Base-by-base conservation (phyloP, 495 filamentous ascomycete species). In the Podospora sp. region DNA sequence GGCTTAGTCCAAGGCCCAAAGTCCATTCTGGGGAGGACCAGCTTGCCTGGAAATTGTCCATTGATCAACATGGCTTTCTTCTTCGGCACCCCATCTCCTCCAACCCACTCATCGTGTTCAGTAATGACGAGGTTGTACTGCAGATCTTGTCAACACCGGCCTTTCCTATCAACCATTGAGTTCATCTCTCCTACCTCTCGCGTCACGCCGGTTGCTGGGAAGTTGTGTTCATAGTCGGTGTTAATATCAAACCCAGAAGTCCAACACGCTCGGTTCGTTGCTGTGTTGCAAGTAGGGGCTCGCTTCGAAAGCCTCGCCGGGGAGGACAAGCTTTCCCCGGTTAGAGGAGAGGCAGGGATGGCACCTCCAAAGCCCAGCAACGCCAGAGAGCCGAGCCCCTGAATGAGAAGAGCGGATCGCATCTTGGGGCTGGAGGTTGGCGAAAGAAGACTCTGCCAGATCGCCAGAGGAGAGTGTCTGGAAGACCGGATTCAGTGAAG, bases 41-140 rank as follows among this genome's bases (percentile, higher is more conserved):
- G 29, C 29, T 7, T n/a, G 25, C 63, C 63, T 2, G 63, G 63
- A 21, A 65, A 65, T 40, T 58, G 27, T 1, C 62, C 63, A 21
- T 65, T 65, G 63, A 65, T 49, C 6, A 65, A 33, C 63, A 65
- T 65, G 11, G 63, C 63, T 33, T 65, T 65, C 21, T 65, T 65
- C 50, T 65, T 65, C 4, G 22, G 22, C n/a, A 65, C 21, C 11
- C 63, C 63, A 49, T 65, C 63, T 2, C 63, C 63, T 1, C 63
- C 51, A 35, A 65, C 52, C 63, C 63, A 65, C 21, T 65, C 56
- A 50, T 65, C 63, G 16, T 65, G 63, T 29, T 65, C 63, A 18
- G 63, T 65, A 18, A 65, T 56, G 63, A 65, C 33, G 7, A 62
- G 25, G 14, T 62, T 62, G 60, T 62, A 62, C 60, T n/a, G n/a